Conservation (phyloP, 805 yeast species). For the Candida ortonii region DNA sequence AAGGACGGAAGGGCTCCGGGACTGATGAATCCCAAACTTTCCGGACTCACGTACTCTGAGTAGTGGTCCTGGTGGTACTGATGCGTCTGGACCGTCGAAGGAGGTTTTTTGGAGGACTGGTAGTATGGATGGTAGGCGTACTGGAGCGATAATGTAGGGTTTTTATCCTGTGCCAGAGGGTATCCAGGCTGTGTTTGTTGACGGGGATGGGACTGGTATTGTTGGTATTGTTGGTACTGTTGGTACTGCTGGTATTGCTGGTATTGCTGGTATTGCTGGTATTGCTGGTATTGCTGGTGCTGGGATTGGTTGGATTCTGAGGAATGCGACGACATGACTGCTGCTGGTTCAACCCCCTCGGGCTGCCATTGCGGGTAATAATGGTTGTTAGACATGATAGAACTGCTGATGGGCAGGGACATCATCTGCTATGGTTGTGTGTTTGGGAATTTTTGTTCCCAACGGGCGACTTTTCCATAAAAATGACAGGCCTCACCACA, state of each 20-base stretch:
- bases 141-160: not conserved
- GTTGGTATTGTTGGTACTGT: constrained; percentile 5
- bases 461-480: no score
- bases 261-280: constrained; percentile 8
- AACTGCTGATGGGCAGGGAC: constrained; percentile 4
- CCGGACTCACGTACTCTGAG: constrained; percentile 4
- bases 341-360: constrained; percentile 3
- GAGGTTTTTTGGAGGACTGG: not conserved
- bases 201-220: constrained; percentile 1
- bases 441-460: no score
- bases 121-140: not conserved
- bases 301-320: not conserved
- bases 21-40: constrained; percentile 2
- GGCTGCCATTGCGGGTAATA: constrained; percentile 5
- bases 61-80: constrained; percentile 2
- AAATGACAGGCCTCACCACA: no score
- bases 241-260: constrained; percentile 3
- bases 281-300: constrained; percentile 4
- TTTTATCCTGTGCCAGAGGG: constrained; percentile 1
- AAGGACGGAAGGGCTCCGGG: constrained; percentile 2
- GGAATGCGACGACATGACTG: constrained; percentile 1
- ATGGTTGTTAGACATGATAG: constrained; percentile 6
- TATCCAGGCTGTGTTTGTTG: constrained; percentile 1
- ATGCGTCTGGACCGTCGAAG: not conserved
- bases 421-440: no score